These are phyloP conservation scores for Acrocalymma vagum DNA, from an alignment of 2,329 filamentous ascomycete species.

Conservation along the genomic window DNA sequence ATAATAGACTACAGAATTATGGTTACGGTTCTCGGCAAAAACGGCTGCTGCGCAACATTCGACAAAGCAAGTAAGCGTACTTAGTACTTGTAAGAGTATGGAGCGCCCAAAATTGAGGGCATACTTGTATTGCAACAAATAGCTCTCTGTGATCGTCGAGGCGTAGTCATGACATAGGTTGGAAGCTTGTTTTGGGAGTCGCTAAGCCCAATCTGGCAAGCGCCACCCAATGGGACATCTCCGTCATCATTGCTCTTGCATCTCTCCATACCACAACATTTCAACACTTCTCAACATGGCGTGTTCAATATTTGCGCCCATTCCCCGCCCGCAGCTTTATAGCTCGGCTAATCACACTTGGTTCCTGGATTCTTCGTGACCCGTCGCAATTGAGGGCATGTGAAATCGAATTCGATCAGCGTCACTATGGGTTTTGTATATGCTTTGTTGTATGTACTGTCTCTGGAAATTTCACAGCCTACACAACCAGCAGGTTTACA, in stretches of 20 bases:
- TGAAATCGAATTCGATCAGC: slow-evolving; percentile 12
- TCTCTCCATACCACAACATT: slow-evolving; percentile 2
- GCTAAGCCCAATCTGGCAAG: slow-evolving; percentile 21
- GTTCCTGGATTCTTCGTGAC: slow-evolving; percentile 25
- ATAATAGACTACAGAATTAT: no score
- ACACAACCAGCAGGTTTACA: neutral
- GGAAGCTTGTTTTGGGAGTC: slow-evolving; percentile 21
- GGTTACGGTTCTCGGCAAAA: no score
- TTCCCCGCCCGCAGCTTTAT: slow-evolving; percentile 22
- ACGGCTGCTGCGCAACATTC: no score
- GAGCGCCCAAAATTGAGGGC: no score
- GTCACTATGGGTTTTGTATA: slow-evolving; percentile 67
- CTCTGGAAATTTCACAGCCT: no score
- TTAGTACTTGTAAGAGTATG: no score
- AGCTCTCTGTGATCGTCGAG: slow-evolving; percentile 14
- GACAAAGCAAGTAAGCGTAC: no score
- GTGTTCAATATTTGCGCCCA: slow-evolving; percentile 18
- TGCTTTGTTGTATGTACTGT: slow-evolving; percentile 65
- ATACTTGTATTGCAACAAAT: neutral
- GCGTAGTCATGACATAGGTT: slow-evolving; percentile 37
- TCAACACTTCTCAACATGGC: slow-evolving; percentile 12
- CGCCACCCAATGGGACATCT: neutral
- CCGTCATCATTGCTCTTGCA: no score
- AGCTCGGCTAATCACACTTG: slow-evolving; percentile 27
- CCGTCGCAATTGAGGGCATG: slow-evolving; percentile 12